Evolutionary conservation across 257 asterid genomes (phyloP).

Genomic region (Rubia yunnanensis): DNA sequence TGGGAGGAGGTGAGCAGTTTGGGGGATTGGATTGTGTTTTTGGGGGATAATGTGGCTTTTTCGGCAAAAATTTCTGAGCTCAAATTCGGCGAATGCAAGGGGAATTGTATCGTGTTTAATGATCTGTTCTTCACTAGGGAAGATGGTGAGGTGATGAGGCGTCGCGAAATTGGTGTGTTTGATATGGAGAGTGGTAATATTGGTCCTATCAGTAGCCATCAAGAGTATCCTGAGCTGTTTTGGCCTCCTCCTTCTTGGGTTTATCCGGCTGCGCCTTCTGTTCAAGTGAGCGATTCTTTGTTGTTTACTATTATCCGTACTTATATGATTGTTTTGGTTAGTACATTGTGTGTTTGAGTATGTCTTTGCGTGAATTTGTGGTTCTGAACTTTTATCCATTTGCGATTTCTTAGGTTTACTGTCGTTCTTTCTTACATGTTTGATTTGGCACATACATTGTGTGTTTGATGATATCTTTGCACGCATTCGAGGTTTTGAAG

Average conservation of each 20-base stretch:
- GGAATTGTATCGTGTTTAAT: slow-evolving; percentile 62
- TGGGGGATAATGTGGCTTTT: slow-evolving; percentile 76
- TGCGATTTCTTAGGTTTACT: neutral
- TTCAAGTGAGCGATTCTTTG: slow-evolving; percentile 42
- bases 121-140: slow-evolving; percentile 36
- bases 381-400: neutral
- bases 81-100: slow-evolving; percentile 25
- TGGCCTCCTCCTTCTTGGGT: slow-evolving; percentile 94
- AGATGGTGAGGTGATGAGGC: slow-evolving; percentile 46
- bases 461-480: neutral
- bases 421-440: neutral
- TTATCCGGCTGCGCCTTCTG: slow-evolving; percentile 25
- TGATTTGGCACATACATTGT: no score
- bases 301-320: neutral
- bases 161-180: slow-evolving; percentile 51
- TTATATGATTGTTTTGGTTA: neutral
- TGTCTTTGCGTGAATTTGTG: neutral
- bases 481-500: neutral
- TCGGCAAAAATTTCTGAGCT: slow-evolving; percentile 46
- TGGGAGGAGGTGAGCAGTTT: slow-evolving; percentile 58
- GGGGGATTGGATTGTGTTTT: slow-evolving; percentile 61
- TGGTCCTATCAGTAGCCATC: slow-evolving; percentile 34
- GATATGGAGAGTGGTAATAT: slow-evolving; percentile 64
- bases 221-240: slow-evolving; percentile 50
- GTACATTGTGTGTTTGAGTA: neutral